phyloP scores from a whole-genome alignment of 2,329 filamentous ascomycete genomes.

The Penicillium sp. region DNA sequence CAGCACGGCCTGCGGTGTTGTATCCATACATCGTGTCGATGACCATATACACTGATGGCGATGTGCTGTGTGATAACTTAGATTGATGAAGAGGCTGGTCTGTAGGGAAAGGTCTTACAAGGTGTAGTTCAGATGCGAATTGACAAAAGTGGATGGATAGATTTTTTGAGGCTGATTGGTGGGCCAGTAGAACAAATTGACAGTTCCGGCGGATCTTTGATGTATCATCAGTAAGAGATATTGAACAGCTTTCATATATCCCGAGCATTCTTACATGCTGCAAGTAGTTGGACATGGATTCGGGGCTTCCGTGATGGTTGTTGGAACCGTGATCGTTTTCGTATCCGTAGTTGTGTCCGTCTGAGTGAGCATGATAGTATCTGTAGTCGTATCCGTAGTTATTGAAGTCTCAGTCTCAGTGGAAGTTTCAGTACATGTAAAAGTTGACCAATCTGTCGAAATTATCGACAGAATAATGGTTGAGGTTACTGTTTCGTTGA shows the following conservation, averaged over 20 bases:
- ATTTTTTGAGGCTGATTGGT: conserved; percentile 9
- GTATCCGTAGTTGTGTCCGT: conserved; percentile 8
- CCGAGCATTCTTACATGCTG: conserved; percentile 14
- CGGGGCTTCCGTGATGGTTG: conserved; percentile 19
- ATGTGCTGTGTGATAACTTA: conserved; percentile 13
- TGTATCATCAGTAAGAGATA: not conserved
- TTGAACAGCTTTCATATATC: not conserved
- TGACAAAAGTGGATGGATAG: conserved; percentile 20
- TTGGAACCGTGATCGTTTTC: conserved; percentile 11
- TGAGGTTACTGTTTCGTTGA: conserved; percentile 7
- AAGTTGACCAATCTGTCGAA: conserved; percentile 6
- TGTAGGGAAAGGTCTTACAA: conserved; percentile 12
- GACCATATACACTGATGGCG: conserved; percentile 24
- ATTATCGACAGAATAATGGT: conserved; percentile 7
- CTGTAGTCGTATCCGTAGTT: conserved; percentile 6
- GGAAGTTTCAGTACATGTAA: not conserved
- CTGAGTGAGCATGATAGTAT: not conserved
- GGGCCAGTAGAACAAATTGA: conserved; percentile 24
- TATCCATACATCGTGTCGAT: conserved; percentile 20
- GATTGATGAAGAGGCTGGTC: not conserved
- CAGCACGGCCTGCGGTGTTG: conserved; percentile 19
- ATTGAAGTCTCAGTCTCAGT: not conserved
- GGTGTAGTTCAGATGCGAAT: conserved; percentile 19
- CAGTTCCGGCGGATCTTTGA: conserved; percentile 20
- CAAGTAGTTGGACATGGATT: conserved; percentile 24